These are phyloP conservation scores for Podospora pseudopauciseta DNA, from an alignment of 495 filamentous ascomycete species.

Conservation along the genomic window DNA sequence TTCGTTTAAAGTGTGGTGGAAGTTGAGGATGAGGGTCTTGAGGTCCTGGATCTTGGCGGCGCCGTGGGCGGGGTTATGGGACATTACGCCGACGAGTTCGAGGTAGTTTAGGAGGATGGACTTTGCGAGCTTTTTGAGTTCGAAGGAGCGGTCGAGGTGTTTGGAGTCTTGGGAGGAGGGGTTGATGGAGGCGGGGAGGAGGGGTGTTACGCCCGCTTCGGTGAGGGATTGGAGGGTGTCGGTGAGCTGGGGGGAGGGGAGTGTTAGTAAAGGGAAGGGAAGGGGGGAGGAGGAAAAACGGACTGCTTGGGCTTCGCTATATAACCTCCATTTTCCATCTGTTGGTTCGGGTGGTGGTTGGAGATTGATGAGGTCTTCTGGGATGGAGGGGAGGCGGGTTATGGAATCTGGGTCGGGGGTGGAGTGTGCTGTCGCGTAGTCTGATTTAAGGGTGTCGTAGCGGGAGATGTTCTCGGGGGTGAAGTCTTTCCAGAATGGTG, in stretches of 20 bases:
- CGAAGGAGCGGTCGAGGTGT: slow-evolving; percentile 64
- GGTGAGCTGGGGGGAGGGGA: slow-evolving; percentile 42
- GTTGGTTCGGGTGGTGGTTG: slow-evolving; percentile 73
- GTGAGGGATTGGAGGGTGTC: slow-evolving; percentile 64
- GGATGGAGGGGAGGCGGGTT: slow-evolving; percentile 53
- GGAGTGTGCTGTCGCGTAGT: slow-evolving; percentile 25
- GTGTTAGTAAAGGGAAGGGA: neutral
- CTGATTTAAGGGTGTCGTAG: slow-evolving; percentile 51
- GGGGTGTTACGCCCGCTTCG: slow-evolving; percentile 64
- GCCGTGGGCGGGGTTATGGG: slow-evolving; percentile 56
- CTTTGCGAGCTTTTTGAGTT: slow-evolving; percentile 75
- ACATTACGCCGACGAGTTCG: slow-evolving; percentile 69
- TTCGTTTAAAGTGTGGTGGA: slow-evolving; percentile 86
- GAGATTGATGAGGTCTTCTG: slow-evolving; percentile 71
- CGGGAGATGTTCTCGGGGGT: slow-evolving; percentile 70
- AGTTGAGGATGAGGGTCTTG: slow-evolving; percentile 77
- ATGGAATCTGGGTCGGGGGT: slow-evolving; percentile 24
- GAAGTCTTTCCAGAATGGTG: slow-evolving; percentile 87
- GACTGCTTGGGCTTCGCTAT: slow-evolving; percentile 65
- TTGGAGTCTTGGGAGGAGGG: slow-evolving; percentile 35
- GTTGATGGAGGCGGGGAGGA: slow-evolving; percentile 52
- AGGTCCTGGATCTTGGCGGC: slow-evolving; percentile 69
- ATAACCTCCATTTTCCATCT: slow-evolving; percentile 68
- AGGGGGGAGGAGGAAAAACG: slow-evolving; percentile 15
- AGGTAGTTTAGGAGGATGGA: slow-evolving; percentile 81